phyloP scores from a whole-genome alignment of 179 eudicot genomes.

The Beta lomatogona region DNA sequence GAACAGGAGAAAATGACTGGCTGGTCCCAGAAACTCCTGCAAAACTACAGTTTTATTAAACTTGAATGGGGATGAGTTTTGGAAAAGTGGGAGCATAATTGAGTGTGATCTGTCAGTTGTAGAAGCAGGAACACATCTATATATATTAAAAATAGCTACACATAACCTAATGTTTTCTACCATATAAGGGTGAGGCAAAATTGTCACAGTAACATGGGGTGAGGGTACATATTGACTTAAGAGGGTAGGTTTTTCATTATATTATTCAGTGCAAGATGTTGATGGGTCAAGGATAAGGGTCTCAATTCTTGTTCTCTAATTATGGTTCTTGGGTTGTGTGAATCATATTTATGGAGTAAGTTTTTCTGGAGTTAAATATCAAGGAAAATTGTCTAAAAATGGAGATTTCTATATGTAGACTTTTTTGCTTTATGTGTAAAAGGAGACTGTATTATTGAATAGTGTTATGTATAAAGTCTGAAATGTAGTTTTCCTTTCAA shows the following conservation, averaged over 20 bases:
- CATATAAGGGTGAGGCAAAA: slow-evolving; percentile 26
- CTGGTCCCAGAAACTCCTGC: slow-evolving; percentile 22
- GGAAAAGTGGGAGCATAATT: slow-evolving; percentile 24
- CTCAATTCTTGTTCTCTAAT: slow-evolving; percentile 28
- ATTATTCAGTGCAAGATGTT: slow-evolving; percentile 55
- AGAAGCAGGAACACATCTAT: slow-evolving; percentile 17
- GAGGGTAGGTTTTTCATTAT: slow-evolving; percentile 19
- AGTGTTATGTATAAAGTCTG: no score
- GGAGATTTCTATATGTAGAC: no score
- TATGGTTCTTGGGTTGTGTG: slow-evolving; percentile 24
- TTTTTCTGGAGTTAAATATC: not conserved
- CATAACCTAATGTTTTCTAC: slow-evolving; percentile 28
- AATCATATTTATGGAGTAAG: no score
- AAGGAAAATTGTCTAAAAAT: no score
- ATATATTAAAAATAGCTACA: slow-evolving; percentile 14
- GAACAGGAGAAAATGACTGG: not conserved
- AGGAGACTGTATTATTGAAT: no score
- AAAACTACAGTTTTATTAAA: slow-evolving; percentile 13
- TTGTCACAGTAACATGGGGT: slow-evolving; percentile 16
- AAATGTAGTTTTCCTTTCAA: no score
- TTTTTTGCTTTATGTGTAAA: no score
- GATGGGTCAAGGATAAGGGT: slow-evolving; percentile 41
- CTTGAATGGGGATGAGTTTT: not conserved
- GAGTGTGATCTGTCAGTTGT: slow-evolving; percentile 21
- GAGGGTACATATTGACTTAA: slow-evolving; percentile 22